These are phyloP conservation scores for Solanum peruvianum DNA, from an alignment of 257 asterid species.

Conservation along the genomic window DNA sequence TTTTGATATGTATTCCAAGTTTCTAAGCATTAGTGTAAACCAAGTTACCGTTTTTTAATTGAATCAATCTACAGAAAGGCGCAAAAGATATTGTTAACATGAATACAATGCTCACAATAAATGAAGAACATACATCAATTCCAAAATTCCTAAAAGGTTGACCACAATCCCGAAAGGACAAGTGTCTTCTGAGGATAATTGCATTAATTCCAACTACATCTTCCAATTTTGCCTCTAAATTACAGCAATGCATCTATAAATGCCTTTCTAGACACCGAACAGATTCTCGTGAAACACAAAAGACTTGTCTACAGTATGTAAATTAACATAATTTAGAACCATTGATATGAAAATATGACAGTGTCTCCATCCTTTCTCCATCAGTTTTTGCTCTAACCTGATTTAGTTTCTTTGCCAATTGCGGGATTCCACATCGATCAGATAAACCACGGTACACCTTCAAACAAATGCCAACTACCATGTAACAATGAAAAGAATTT, in stretches of 20 bases:
- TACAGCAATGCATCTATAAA: background rate
- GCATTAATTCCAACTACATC: background rate
- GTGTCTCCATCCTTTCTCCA: background rate
- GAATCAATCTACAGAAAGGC: background rate
- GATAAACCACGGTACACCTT: slow-evolving; percentile 84
- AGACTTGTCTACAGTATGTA: background rate
- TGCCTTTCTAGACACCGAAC: background rate
- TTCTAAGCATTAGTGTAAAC: background rate
- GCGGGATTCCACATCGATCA: slow-evolving; percentile 87
- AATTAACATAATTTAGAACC: background rate
- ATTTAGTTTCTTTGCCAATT: slow-evolving; percentile 96
- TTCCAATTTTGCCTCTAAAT: background rate
- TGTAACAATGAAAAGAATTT: background rate
- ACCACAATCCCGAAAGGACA: background rate
- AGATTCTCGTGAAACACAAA: background rate
- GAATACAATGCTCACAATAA: background rate
- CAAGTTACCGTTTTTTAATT: background rate
- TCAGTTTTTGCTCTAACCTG: slow-evolving; percentile 38
- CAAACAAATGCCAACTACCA: background rate
- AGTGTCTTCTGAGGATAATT: background rate
- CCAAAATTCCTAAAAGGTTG: background rate
- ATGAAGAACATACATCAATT: background rate
- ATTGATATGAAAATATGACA: background rate
- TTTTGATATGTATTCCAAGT: background rate
- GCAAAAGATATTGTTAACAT: background rate